Conservation (phyloP, 352 stramenopile genomes). For the Globisporangium uncinulatum region DNA sequence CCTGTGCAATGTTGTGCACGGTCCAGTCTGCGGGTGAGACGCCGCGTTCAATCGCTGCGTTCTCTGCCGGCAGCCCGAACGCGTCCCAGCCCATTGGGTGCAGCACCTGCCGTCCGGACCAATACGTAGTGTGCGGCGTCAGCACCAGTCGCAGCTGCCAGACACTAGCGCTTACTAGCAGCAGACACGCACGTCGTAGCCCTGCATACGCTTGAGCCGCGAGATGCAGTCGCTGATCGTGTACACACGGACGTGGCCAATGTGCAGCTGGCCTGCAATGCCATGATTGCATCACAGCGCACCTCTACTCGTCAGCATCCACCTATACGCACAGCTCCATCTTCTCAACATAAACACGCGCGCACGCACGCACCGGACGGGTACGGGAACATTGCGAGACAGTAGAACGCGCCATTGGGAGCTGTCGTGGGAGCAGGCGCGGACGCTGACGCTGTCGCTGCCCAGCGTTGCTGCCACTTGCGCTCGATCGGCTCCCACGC, state of each 20-base stretch:
- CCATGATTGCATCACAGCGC: no score
- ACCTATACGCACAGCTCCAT: background rate
- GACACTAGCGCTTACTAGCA: background rate
- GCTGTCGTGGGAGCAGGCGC: slow-evolving; percentile 5
- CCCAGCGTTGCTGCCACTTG: slow-evolving; percentile 73
- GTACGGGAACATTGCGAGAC: slow-evolving; percentile 99
- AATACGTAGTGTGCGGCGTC: no score
- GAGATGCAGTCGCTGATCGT: slow-evolving; percentile 98
- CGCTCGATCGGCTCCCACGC: slow-evolving; percentile 53
- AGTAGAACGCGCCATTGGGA: slow-evolving; percentile 72
- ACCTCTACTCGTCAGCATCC: no score
- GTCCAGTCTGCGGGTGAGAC: slow-evolving; percentile 96
- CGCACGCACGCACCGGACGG: slow-evolving; percentile 76
- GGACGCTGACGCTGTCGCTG: slow-evolving; percentile 12
- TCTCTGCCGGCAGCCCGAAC: slow-evolving; percentile 99
- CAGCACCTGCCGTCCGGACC: slow-evolving; percentile 62
- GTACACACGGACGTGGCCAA: slow-evolving; percentile 99
- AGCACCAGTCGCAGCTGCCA: background rate
- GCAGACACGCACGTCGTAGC: slow-evolving; percentile 72
- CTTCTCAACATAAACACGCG: background rate
- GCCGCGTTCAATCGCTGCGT: slow-evolving; percentile 97
- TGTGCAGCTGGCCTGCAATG: slow-evolving; percentile 92
- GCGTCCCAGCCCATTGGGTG: slow-evolving; percentile 99
- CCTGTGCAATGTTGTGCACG: slow-evolving; percentile 95
- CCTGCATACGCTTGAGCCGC: slow-evolving; percentile 96